These are phyloP conservation scores for Podaxis sp. DNA, from an alignment of 768 basidiomycete species.

Conservation along the genomic window DNA sequence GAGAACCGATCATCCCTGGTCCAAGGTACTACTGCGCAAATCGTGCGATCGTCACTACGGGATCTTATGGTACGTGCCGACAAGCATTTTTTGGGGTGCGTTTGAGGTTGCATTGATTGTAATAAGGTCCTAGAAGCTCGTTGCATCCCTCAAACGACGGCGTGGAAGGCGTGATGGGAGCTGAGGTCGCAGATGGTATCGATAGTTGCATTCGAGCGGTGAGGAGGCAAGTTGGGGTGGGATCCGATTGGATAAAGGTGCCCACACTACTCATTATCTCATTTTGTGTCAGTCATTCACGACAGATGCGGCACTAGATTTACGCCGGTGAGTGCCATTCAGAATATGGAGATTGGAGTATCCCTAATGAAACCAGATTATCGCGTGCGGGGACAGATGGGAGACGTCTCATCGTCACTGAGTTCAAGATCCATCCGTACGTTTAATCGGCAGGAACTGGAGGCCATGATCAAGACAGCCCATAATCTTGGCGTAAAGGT, in stretches of 20 bases:
- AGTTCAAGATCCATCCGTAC: constrained; percentile 32
- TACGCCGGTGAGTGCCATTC: constrained; percentile 39
- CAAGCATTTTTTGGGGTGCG: constrained; percentile 10
- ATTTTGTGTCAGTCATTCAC: constrained; percentile 7
- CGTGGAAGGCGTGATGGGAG: constrained; percentile 52
- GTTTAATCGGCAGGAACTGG: constrained; percentile 42
- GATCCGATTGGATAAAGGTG: constrained; percentile 69
- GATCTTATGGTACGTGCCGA: constrained; percentile 46
- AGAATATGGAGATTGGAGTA: constrained; percentile 9
- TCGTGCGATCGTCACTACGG: constrained; percentile 55
- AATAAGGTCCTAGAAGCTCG: constrained; percentile 48
- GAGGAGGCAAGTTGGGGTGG: constrained; percentile 57
- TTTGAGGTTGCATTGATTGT: background rate
- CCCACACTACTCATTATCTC: background rate
- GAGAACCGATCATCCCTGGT: constrained; percentile 46
- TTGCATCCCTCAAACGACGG: constrained; percentile 43
- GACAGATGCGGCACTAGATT: constrained; percentile 29
- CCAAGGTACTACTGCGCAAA: constrained; percentile 61
- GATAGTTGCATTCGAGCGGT: constrained; percentile 52
- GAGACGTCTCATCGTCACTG: constrained; percentile 32
- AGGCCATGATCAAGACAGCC: constrained; percentile 46
- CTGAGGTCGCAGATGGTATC: constrained; percentile 54
- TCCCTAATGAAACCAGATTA: constrained; percentile 37
- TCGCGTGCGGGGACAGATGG: constrained; percentile 41
- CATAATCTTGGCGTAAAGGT: constrained; percentile 51